Evolutionary conservation across 495 filamentous ascomycete species (phyloP), one percentile per base, ranked within the genome.

Genomic region (Penicillium antarcticum): DNA sequence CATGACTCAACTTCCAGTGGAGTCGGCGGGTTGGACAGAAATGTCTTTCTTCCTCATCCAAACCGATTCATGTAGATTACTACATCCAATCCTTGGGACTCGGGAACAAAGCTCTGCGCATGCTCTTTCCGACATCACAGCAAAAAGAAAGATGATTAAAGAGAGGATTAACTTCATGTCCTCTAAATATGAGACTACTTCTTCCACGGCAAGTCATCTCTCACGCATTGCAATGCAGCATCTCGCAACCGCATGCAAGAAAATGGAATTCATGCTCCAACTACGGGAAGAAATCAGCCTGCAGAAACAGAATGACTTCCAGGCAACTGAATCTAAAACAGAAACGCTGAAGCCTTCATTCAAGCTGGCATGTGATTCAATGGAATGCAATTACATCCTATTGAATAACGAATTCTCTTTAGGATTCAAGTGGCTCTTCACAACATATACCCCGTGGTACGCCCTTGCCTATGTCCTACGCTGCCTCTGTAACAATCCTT

Each of bases 1-100:
- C 0, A 84, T 78, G 71, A 80, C 70, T 3, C 70, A 78, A 10
- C 67, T 82, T 13, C 85, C 88, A 0, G 55, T 65, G 73, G 73
- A 82, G 24, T 75, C 83, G n/a, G 58, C 63, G 13, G 83, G 80
- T 6, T 75, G 77, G 9, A 91, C 87, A 8, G 87, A 91, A 51
- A 87, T 90, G 83, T 85, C 86, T 3, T 91, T 92, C 60, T 83
- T 80, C 46, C 68, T 92, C 11, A 82, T 87, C 14, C 78, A 83
- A 16, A 66, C 59, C n/a, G 61, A 65, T 6, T 58, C 61, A 2
- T 61, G 61, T 23, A 55, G 60, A 23, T 17, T 37, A 67, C 74
- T 37, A 44, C 72, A 33, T 44, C 54, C 54, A 17, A 33, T 82
- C 41, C 31, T 57, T n/a, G 50, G 38, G 7, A 38, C 41, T 35